phyloP scores from a whole-genome alignment of 1,284 basidiomycete species.

The Moesziomyces antarcticus region DNA sequence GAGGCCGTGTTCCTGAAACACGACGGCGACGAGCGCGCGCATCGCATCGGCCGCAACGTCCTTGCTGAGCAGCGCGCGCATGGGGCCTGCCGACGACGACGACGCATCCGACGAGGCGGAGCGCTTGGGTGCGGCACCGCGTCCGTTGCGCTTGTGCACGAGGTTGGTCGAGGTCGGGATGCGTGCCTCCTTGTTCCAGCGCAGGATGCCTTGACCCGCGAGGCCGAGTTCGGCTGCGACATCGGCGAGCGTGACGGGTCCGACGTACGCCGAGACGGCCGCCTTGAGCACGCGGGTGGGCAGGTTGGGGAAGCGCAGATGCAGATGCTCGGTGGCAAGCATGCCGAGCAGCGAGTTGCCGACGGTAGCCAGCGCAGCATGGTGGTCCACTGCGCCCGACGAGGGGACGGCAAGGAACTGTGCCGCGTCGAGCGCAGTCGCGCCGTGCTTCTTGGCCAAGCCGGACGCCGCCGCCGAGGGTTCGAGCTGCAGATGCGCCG shows the following conservation, averaged over 20 bases:
- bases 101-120: neutral
- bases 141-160: slow-evolving; percentile 26
- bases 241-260: slow-evolving; percentile 81
- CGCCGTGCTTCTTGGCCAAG: slow-evolving; percentile 24
- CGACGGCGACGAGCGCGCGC: slow-evolving; percentile 71
- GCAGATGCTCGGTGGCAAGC: slow-evolving; percentile 86
- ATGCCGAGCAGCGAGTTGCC: slow-evolving; percentile 93
- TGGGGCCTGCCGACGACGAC: neutral
- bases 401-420: slow-evolving; percentile 20
- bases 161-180: slow-evolving; percentile 12
- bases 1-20: slow-evolving; percentile 70
- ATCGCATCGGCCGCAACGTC: slow-evolving; percentile 69
- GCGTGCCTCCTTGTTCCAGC: slow-evolving; percentile 70
- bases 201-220: slow-evolving; percentile 60
- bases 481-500: slow-evolving; percentile 28
- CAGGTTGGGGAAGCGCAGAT: slow-evolving; percentile 86
- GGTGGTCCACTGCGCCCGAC: slow-evolving; percentile 71
- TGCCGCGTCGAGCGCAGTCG: slow-evolving; percentile 15
- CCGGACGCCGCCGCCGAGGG: slow-evolving; percentile 22
- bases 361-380: slow-evolving; percentile 81
- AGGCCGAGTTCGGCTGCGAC: slow-evolving; percentile 76
- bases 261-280: slow-evolving; percentile 89
- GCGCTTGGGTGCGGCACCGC: slow-evolving; percentile 2
- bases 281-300: slow-evolving; percentile 90
- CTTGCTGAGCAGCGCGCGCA: slow-evolving; percentile 46